These are phyloP conservation scores for Fusarium aywerte DNA, from an alignment of 2,329 filamentous ascomycete species.

Conservation along the genomic window DNA sequence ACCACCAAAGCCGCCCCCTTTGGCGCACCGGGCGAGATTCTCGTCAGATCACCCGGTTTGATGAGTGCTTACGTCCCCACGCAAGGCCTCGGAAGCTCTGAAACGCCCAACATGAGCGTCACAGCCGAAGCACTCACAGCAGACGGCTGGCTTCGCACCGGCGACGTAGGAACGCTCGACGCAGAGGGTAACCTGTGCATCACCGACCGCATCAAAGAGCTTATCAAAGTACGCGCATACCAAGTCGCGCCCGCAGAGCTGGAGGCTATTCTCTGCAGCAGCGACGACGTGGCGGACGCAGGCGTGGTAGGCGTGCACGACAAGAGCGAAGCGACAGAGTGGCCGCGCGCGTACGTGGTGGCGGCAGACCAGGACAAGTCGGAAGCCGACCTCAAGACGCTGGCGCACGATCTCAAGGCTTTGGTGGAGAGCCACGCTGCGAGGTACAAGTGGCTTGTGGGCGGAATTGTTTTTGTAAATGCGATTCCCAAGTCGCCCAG, in stretches of 20 bases:
- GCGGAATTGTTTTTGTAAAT: conserved; percentile 75
- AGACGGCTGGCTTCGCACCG: conserved; percentile 77
- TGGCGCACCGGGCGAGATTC: conserved; percentile 70
- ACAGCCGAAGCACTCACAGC: conserved; percentile 53
- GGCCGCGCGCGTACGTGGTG: conserved; percentile 72
- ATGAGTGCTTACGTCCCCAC: conserved; percentile 76
- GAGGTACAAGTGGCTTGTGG: conserved; percentile 74
- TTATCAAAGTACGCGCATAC: conserved; percentile 70
- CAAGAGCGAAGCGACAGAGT: conserved; percentile 68
- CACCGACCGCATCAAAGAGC: conserved; percentile 77
- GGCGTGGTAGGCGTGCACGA: conserved; percentile 71
- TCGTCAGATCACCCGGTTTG: conserved; percentile 70
- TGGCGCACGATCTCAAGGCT: conserved; percentile 64
- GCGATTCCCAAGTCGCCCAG: conserved; percentile 76
- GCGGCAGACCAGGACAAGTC: conserved; percentile 40
- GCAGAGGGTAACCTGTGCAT: conserved; percentile 68
- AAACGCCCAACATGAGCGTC: conserved; percentile 51
- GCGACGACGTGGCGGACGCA: conserved; percentile 66
- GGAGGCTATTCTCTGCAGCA: conserved; percentile 52
- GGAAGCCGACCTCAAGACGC: conserved; percentile 55
- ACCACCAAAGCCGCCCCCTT: conserved; percentile 53
- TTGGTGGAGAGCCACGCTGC: conserved; percentile 70
- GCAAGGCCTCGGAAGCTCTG: conserved; percentile 50
- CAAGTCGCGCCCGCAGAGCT: conserved; percentile 68
- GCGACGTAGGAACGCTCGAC: conserved; percentile 73